These are phyloP conservation scores for Xerocomus brunneocitrinus DNA, from an alignment of 768 basidiomycete species.

Conservation along the genomic window DNA sequence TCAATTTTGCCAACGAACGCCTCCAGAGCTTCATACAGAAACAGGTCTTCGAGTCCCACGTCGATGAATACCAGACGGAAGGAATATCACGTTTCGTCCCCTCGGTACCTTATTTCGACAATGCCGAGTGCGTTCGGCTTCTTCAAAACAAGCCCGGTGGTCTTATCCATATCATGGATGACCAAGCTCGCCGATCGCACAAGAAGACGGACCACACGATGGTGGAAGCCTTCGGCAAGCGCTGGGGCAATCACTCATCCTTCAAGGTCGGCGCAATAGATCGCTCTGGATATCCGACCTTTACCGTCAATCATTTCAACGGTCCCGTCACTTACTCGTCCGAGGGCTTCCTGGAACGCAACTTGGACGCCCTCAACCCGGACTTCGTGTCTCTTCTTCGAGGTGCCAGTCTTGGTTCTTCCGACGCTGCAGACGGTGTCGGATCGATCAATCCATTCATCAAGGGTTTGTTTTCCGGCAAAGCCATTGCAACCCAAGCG, in stretches of 20 bases:
- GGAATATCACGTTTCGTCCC: slow-evolving; percentile 71
- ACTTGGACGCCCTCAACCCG: slow-evolving; percentile 84
- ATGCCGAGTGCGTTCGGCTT: slow-evolving; percentile 82
- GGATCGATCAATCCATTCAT: slow-evolving; percentile 91
- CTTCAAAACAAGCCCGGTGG: slow-evolving; percentile 86
- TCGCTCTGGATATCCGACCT: slow-evolving; percentile 76
- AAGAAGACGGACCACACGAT: slow-evolving; percentile 94
- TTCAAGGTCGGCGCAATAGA: slow-evolving; percentile 81
- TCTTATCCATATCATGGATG: slow-evolving; percentile 95
- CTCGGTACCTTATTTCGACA: slow-evolving; percentile 79
- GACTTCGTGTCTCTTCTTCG: slow-evolving; percentile 90
- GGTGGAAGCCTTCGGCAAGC: slow-evolving; percentile 90
- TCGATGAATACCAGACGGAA: slow-evolving; percentile 79
- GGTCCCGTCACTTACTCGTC: slow-evolving; percentile 90
- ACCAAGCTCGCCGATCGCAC: slow-evolving; percentile 78
- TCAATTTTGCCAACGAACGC: slow-evolving; percentile 95
- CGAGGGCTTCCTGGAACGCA: slow-evolving; percentile 84
- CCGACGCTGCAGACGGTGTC: slow-evolving; percentile 55
- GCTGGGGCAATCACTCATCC: slow-evolving; percentile 90
- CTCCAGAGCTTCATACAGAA: slow-evolving; percentile 80
- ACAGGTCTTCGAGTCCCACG: slow-evolving; percentile 73
- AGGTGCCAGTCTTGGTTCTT: slow-evolving; percentile 38
- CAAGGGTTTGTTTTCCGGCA: slow-evolving; percentile 81
- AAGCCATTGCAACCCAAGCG: slow-evolving; percentile 87
- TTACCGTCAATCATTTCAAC: slow-evolving; percentile 89